Percentiles rank a stretch among this genome's conserved stretches.
Conservation (phyloP, 495 filamentous ascomycete species). For the Hapsidospora chrysogenum region DNA sequence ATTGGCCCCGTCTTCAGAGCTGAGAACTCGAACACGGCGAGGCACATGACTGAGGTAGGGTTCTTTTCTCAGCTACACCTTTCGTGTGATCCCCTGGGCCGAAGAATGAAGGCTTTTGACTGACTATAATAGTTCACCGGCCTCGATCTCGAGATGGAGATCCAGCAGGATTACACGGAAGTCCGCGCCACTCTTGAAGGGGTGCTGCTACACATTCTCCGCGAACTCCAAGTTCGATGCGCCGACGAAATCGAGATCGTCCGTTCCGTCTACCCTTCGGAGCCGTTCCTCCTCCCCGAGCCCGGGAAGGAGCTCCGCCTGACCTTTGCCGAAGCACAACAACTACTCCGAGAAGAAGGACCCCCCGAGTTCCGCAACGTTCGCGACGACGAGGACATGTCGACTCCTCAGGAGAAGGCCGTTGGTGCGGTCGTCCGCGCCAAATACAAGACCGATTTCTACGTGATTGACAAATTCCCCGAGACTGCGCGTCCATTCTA, state of each 20-base stretch:
- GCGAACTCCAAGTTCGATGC: slow-evolving; percentile 49
- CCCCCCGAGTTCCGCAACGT: slow-evolving; percentile 52
- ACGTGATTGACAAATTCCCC: slow-evolving; percentile 83
- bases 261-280: slow-evolving; percentile 40
- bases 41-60: slow-evolving; percentile 73
- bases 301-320: slow-evolving; percentile 65
- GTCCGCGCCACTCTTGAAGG: slow-evolving; percentile 65
- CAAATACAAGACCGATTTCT: slow-evolving; percentile 84
- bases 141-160: slow-evolving; percentile 95
- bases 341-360: slow-evolving; percentile 62
- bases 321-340: slow-evolving; percentile 73
- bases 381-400: slow-evolving; percentile 62
- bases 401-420: slow-evolving; percentile 73
- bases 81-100: neutral
- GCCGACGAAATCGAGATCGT: slow-evolving; percentile 55
- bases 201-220: slow-evolving; percentile 80
- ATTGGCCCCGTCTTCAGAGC: slow-evolving; percentile 89
- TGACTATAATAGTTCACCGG: slow-evolving; percentile 50
- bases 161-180: slow-evolving; percentile 77
- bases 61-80: neutral
- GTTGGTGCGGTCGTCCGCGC: slow-evolving; percentile 71
- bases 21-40: slow-evolving; percentile 90
- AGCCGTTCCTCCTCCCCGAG: slow-evolving; percentile 34
- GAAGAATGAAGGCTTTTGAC: neutral
- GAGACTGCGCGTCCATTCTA: slow-evolving; percentile 77